phyloP scores from a whole-genome alignment of 2,329 filamentous ascomycete species.

The Botrytis fragariae region DNA sequence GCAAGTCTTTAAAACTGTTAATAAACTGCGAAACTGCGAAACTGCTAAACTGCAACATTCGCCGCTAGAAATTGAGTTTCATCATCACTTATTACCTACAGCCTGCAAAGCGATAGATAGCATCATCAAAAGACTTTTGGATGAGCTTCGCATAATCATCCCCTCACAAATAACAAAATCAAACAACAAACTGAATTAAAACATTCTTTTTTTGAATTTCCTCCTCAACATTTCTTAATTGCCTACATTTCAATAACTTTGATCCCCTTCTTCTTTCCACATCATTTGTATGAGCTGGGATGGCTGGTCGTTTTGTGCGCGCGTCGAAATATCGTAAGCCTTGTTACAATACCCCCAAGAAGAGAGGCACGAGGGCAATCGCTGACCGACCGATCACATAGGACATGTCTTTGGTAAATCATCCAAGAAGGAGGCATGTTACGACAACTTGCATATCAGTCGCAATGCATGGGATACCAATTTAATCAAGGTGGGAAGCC shows the following conservation, averaged over 20 bases:
- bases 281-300: constrained; percentile 38
- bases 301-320: constrained; percentile 72
- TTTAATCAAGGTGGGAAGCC: constrained; percentile 76
- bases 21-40: background rate
- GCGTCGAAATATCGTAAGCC: constrained; percentile 69
- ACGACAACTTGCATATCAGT: constrained; percentile 95
- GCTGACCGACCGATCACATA: constrained; percentile 43
- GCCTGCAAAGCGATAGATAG: background rate
- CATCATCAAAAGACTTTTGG: constrained; percentile 4
- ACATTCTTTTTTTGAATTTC: constrained; percentile 18
- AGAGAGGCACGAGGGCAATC: constrained; percentile 30
- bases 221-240: constrained; percentile 20
- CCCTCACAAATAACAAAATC: background rate
- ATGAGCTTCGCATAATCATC: constrained; percentile 6
- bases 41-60: background rate
- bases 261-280: background rate
- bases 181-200: background rate
- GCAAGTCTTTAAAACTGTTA: background rate
- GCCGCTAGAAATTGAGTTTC: constrained; percentile 13
- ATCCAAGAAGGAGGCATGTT: constrained; percentile 96
- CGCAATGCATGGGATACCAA: constrained; percentile 99
- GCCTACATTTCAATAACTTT: background rate
- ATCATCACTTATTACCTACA: constrained; percentile 2
- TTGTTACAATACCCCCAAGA: constrained; percentile 10
- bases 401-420: constrained; percentile 98